phyloP scores from a whole-genome alignment of 179 eudicot genomes.

The Corrigiola litoralis region DNA sequence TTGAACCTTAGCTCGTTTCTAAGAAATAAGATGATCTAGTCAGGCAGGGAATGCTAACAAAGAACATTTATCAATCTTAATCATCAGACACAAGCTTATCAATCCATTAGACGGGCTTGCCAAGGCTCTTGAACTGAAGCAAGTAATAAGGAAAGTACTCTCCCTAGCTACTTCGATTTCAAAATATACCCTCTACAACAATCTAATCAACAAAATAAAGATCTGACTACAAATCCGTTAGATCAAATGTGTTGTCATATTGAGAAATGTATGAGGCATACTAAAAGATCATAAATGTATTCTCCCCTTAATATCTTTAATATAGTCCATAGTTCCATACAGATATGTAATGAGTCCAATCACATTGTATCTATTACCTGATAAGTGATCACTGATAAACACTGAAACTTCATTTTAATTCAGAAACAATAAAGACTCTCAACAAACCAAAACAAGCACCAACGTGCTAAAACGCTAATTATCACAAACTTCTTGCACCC shows the following conservation, averaged over 20 bases:
- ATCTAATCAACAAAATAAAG: not conserved
- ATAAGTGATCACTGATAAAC: not conserved
- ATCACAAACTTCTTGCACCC: not conserved
- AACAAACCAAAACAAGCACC: not conserved
- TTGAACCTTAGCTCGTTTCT: constrained; percentile 68
- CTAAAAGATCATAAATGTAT: too few relatives aligned
- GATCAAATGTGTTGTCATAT: too few relatives aligned
- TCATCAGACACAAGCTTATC: not conserved
- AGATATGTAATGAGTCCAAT: not conserved
- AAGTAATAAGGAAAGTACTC: not conserved
- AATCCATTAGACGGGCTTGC: not conserved
- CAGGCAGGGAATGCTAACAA: constrained; percentile 2
- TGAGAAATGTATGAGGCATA: too few relatives aligned
- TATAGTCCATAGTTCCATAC: too few relatives aligned
- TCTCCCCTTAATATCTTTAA: too few relatives aligned
- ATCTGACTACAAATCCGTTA: too few relatives aligned
- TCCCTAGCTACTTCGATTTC: not conserved
- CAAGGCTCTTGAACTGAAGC: not conserved
- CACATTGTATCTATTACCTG: not conserved
- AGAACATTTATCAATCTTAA: not conserved
- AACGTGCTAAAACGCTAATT: not conserved
- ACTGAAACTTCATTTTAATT: too few relatives aligned
- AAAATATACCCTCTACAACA: not conserved
- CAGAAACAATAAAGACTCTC: not conserved
- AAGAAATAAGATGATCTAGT: constrained; percentile 16